phyloP scores from a whole-genome alignment of 495 filamentous ascomycete genomes.

The Annulohypoxylon nitens region DNA sequence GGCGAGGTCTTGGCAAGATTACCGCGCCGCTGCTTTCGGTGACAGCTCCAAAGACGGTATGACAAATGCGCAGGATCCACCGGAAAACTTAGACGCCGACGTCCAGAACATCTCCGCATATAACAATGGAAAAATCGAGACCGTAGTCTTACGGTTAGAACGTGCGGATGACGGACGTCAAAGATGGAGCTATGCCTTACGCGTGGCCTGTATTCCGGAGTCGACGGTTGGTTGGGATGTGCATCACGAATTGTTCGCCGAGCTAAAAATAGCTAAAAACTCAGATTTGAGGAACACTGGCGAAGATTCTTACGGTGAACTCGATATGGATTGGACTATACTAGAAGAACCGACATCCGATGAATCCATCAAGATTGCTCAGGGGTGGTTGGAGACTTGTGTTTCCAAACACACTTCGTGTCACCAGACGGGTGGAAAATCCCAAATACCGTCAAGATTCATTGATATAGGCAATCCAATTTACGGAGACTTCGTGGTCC shows the following conservation, averaged over 20 bases:
- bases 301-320: not conserved
- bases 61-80: not conserved
- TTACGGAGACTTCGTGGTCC: not conserved
- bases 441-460: not conserved
- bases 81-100: not conserved
- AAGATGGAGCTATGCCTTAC: not conserved
- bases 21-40: slow-evolving; percentile 1
- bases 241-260: not conserved
- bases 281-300: not conserved
- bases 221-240: not conserved
- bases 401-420: not conserved
- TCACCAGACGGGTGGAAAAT: not conserved
- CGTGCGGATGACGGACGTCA: slow-evolving; percentile 1
- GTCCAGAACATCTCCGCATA: not conserved
- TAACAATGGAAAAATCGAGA: slow-evolving; percentile 1
- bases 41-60: not conserved
- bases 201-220: not conserved
- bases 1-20: not conserved
- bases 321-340: not conserved
- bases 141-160: not conserved
- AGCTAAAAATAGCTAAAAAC: not conserved
- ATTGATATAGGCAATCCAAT: not conserved
- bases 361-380: not conserved
- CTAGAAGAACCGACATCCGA: not conserved
- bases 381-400: not conserved